Base-by-base conservation (phyloP, 2,329 filamentous ascomycete genomes). In the Nakataea oryzae region DNA sequence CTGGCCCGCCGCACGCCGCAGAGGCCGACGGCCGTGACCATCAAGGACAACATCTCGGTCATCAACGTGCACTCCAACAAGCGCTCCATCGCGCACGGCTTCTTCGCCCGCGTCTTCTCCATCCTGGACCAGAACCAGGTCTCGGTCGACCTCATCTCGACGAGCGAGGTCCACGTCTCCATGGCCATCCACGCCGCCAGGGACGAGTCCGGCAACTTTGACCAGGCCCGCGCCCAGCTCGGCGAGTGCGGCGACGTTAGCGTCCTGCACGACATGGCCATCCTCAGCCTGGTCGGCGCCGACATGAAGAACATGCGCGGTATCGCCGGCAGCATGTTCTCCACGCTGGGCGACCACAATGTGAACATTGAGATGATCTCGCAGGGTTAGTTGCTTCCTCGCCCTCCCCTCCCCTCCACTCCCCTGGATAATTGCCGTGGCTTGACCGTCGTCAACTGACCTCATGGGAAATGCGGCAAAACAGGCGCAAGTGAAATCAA, bases 361-460 rank as follows among this genome's bases (percentile, higher is more conserved):
- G 87, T 99, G 71, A 99, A 99, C 73, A 91, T 99, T 68, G 95
- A 99, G 78, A 99, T 99, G 95, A 99, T 99, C 68, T 96, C 91
- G 28, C 95, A 99, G 78, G 95, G 95, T 93, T 81, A 70, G 80
- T 70, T 3, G 54, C 7, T 13, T 14, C 11, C 41, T 21, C 41
- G 11, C 21, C 11, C 24, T 21, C 26, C n/a, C 50, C 11, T 27
- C 24, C 54, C 30, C 57, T 21, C 27, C 13, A 63, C n/a, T 50
- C 54, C 55, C 34, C 21, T 32, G 8, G 2, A 12, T 11, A 32
- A 11, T 9, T 32, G 8, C 30, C 8, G 30, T 8, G 13, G 13
- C 3, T 12, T 12, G 11, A 47, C 17, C 21, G 47, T 2, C 24
- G 3, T 13, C 21, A 21, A 55, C 54, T 24, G 24, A 55, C 54